A percentile compares a stretch with the other conserved stretches of the same genome.
phyloP scores from a whole-genome alignment of 2,329 filamentous ascomycete species.

The Stagonosporopsis vannaccii region DNA sequence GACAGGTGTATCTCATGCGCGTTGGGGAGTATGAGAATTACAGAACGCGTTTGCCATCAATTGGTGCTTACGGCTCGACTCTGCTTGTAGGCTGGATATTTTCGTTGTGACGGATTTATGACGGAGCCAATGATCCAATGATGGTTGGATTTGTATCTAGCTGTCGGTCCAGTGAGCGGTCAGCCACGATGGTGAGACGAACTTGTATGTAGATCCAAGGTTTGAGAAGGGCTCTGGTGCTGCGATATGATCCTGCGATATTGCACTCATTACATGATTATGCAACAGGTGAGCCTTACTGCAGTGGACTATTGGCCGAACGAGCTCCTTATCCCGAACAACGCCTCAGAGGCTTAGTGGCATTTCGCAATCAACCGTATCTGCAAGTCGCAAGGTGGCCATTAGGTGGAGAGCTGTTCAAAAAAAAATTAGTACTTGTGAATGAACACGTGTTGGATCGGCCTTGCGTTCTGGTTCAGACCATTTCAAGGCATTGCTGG shows the following conservation, averaged over 20 bases:
- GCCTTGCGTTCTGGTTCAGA: background rate
- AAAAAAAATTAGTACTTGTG: background rate
- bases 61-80: no score
- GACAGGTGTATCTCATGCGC: no score
- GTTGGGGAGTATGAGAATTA: no score
- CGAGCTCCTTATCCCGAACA: background rate
- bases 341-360: background rate
- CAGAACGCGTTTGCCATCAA: no score
- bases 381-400: background rate
- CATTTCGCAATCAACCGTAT: background rate
- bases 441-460: background rate
- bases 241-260: background rate
- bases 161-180: background rate
- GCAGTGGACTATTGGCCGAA: background rate
- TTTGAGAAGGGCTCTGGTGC: background rate
- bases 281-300: background rate
- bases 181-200: background rate
- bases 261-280: background rate
- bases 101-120: no score
- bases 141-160: no score
- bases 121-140: no score
- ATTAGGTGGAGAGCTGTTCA: background rate
- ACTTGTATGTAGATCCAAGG: background rate
- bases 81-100: background rate
- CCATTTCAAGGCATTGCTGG: background rate